Conservation (phyloP, 257 asterid genomes). For the Nicotiana sylvestris region DNA sequence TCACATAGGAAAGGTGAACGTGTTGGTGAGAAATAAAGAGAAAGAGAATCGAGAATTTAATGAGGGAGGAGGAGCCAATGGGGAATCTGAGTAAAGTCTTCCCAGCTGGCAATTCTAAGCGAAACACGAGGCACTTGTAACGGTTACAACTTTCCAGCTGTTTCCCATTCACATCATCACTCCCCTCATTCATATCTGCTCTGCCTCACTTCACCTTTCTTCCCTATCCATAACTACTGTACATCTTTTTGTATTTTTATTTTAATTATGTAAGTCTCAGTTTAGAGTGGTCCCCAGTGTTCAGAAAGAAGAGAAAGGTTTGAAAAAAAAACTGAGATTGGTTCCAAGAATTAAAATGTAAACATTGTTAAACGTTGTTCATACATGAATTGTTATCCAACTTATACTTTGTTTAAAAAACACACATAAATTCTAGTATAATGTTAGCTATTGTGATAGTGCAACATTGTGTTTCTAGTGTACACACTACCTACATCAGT, state of each 20-base stretch:
- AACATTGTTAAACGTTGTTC: too few species aligned
- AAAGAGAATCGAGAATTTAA: background rate
- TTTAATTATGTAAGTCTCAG: too few species aligned
- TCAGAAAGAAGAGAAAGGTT: background rate
- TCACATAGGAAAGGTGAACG: background rate
- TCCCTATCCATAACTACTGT: background rate
- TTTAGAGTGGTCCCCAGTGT: too few species aligned
- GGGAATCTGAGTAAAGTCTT: background rate
- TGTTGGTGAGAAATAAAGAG: background rate
- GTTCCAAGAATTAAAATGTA: background rate
- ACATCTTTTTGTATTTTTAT: too few species aligned
- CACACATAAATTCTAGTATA: background rate
- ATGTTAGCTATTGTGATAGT: too few species aligned
- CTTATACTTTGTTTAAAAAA: too few species aligned
- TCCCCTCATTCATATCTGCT: background rate
- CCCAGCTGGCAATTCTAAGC: slow-evolving; percentile 37
- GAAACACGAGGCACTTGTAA: slow-evolving; percentile 43
- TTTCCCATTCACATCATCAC: slow-evolving; percentile 21
- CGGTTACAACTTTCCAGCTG: slow-evolving; percentile 74
- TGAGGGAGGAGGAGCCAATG: background rate
- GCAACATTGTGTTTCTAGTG: background rate
- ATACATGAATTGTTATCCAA: too few species aligned
- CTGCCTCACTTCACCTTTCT: background rate
- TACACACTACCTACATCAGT: background rate
- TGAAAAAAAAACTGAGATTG: background rate